Evolutionary conservation across 148 eudicot genomes (phyloP).

Genomic region (Drosera capensis): DNA sequence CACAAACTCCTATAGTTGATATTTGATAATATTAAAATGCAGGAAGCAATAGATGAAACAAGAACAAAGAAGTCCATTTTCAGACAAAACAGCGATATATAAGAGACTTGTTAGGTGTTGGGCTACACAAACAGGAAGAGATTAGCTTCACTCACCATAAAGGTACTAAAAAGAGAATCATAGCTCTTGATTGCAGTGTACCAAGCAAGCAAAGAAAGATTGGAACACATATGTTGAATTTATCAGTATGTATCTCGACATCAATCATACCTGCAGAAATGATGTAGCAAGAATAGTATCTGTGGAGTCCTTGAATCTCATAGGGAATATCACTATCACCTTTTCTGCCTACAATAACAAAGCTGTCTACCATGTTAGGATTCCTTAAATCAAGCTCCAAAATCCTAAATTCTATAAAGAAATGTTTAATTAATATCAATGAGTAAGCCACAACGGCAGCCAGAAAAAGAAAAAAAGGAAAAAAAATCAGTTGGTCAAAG

Average conservation of each 20-base stretch:
- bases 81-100: no score
- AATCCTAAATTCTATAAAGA: no score
- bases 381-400: background rate
- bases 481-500: no score
- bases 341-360: slow-evolving; percentile 52
- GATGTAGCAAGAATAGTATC: slow-evolving; percentile 77
- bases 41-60: background rate
- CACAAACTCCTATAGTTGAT: slow-evolving; percentile 92
- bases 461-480: no score
- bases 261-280: slow-evolving; percentile 66
- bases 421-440: no score
- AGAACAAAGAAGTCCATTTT: background rate
- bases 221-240: no score
- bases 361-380: background rate
- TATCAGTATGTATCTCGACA: background rate
- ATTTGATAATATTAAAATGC: no score
- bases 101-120: background rate
- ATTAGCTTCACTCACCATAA: no score
- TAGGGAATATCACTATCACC: slow-evolving; percentile 77
- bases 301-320: slow-evolving; percentile 84
- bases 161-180: no score
- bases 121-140: background rate
- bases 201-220: no score
- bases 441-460: no score
- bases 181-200: no score